phyloP scores from a whole-genome alignment of 148 eudicot genomes.

The Rhododendron williamsianum region DNA sequence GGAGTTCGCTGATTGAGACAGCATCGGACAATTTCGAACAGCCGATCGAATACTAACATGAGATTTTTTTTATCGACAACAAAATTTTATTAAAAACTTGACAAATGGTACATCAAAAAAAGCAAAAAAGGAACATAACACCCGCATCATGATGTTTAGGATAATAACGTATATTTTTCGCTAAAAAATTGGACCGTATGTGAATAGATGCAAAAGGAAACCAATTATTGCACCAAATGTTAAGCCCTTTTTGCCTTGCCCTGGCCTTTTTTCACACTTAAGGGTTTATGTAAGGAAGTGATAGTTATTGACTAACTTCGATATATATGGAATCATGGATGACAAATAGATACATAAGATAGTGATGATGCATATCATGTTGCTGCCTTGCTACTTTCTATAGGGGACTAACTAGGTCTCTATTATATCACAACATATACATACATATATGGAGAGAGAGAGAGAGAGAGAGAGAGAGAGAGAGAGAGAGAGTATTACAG shows the following conservation, averaged over 20 bases:
- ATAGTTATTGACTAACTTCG: not conserved
- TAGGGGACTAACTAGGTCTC: not conserved
- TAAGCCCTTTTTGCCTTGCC: not conserved
- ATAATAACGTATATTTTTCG: too few relatives aligned
- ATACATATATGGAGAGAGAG: too few relatives aligned
- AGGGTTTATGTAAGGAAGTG: not conserved
- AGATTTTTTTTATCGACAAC: too few relatives aligned
- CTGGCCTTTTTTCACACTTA: not conserved
- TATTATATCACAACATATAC: not conserved
- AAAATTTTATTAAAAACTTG: too few relatives aligned
- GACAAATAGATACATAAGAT: not conserved
- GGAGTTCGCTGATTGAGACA: too few relatives aligned
- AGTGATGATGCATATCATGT: not conserved
- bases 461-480: not conserved
- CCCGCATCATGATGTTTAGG: too few relatives aligned
- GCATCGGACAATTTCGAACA: not conserved
- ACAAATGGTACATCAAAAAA: too few relatives aligned
- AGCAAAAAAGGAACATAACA: too few relatives aligned
- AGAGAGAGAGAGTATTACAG: conserved; percentile 37
- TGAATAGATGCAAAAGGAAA: not conserved
- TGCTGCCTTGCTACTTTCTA: not conserved
- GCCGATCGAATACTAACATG: not conserved
- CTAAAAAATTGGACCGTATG: not conserved
- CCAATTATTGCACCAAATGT: not conserved
- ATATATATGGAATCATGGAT: not conserved